Conservation (phyloP, 192 early-diverging fungal species). For the Coemansia sp. region DNA sequence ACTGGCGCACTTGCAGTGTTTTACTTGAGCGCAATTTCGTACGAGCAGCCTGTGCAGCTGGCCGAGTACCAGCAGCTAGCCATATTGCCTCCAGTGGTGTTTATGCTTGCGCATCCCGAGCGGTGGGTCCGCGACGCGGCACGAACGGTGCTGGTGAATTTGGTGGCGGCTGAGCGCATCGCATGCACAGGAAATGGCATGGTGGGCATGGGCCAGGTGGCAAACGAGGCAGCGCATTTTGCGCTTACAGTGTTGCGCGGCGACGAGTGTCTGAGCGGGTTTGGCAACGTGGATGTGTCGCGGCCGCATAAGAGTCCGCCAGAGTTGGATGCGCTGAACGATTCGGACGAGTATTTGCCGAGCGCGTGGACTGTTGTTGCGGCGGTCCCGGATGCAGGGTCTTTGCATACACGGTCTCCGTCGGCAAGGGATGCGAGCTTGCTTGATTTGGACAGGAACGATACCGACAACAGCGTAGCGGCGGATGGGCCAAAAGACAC, state of each 20-base stretch:
- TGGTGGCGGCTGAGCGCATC: slow-evolving; percentile 35
- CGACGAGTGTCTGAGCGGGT: slow-evolving; percentile 38
- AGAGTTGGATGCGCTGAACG: neutral
- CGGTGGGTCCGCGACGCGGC: slow-evolving; percentile 46
- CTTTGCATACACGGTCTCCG: neutral
- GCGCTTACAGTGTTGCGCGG: slow-evolving; percentile 34
- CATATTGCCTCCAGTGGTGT: slow-evolving; percentile 30
- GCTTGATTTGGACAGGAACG: neutral
- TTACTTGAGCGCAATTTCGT: slow-evolving; percentile 46
- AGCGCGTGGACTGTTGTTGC: neutral
- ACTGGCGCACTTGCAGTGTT: slow-evolving; percentile 34
- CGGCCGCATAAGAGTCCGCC: neutral
- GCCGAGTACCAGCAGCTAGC: slow-evolving; percentile 22
- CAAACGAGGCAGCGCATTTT: slow-evolving; percentile 36
- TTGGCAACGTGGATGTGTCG: slow-evolving; percentile 38
- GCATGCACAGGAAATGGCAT: slow-evolving; percentile 6
- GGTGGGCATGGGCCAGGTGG: neutral
- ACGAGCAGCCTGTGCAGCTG: slow-evolving; percentile 32
- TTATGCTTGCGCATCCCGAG: slow-evolving; percentile 44
- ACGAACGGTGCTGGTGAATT: slow-evolving; percentile 39
- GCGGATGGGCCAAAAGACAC: neutral
- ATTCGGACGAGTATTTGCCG: slow-evolving; percentile 5
- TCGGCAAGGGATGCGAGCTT: neutral
- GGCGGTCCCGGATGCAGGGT: neutral
- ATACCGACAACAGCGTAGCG: neutral